Evolutionary conservation across 2,329 filamentous ascomycete genomes (phyloP).

Genomic region (Dactylellina parvicollis): DNA sequence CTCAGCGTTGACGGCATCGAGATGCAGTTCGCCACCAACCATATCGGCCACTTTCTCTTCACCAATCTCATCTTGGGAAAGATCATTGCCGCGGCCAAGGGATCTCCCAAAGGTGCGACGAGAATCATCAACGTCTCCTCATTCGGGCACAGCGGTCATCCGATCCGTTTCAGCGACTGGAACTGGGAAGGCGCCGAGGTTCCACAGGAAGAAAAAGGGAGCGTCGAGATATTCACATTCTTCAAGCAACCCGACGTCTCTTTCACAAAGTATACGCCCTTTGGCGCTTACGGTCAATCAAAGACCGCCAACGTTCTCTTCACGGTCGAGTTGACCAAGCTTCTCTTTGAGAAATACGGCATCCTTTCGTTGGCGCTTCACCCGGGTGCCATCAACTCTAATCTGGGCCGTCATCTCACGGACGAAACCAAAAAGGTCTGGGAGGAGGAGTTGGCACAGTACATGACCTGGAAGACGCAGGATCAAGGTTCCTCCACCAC

Average conservation of each 20-base stretch:
- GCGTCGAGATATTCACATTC: constrained; percentile 2
- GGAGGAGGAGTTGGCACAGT: not conserved
- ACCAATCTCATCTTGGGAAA: constrained; percentile 61
- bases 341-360: constrained; percentile 58
- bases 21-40: constrained; percentile 61
- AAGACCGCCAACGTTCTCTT: constrained; percentile 68
- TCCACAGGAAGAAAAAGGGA: constrained; percentile 31
- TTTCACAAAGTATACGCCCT: constrained; percentile 59
- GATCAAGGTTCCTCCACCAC: constrained; percentile 62
- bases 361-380: constrained; percentile 63
- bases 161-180: constrained; percentile 63
- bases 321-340: constrained; percentile 61
- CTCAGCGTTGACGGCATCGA: constrained; percentile 62
- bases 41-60: constrained; percentile 62
- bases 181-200: constrained; percentile 62
- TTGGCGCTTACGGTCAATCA: constrained; percentile 65
- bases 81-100: constrained; percentile 46
- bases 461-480: constrained; percentile 58
- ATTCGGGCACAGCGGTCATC: constrained; percentile 62
- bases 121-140: constrained; percentile 64
- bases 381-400: constrained; percentile 60
- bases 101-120: constrained; percentile 35
- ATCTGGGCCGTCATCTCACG: constrained; percentile 19
- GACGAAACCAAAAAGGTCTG: not conserved
- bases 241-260: constrained; percentile 22